Conservation (phyloP, 805 yeast genomes). For the Candida germanica region DNA sequence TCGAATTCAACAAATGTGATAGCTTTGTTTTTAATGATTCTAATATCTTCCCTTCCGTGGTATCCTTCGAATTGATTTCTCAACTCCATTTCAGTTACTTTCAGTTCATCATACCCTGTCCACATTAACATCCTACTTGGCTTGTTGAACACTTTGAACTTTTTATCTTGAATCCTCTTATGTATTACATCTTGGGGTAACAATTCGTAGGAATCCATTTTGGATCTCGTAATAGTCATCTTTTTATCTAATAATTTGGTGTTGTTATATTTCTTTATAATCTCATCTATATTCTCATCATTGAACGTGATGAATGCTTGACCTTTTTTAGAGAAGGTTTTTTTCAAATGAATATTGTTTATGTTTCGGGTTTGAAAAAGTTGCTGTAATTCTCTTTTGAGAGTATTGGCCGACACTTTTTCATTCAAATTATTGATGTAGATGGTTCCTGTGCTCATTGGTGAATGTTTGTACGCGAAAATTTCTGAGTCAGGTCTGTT, state of each 20-base stretch:
- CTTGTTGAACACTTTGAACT: conserved; percentile 8
- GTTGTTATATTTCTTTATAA: conserved; percentile 38
- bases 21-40: conserved; percentile 62
- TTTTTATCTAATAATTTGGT: conserved; percentile 36
- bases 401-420: conserved; percentile 50
- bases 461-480: too few species aligned
- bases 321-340: conserved; percentile 66
- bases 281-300: conserved; percentile 44
- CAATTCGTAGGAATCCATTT: conserved; percentile 11
- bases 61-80: conserved; percentile 43
- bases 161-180: conserved; percentile 18
- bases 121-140: conserved; percentile 10
- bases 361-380: conserved; percentile 47
- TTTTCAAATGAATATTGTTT: conserved; percentile 40
- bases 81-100: not conserved
- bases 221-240: conserved; percentile 10
- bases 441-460: conserved; percentile 25
- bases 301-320: conserved; percentile 75
- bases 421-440: conserved; percentile 76
- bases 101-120: conserved; percentile 3
- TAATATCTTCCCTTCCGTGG: conserved; percentile 63
- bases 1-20: conserved; percentile 83
- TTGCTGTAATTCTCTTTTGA: conserved; percentile 42
- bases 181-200: conserved; percentile 19
- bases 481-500: too few species aligned